Percentiles rank a stretch among this genome's conserved stretches.
Conservation (phyloP, 192 early-diverging fungal species). For the Haplosporangium gracile region DNA sequence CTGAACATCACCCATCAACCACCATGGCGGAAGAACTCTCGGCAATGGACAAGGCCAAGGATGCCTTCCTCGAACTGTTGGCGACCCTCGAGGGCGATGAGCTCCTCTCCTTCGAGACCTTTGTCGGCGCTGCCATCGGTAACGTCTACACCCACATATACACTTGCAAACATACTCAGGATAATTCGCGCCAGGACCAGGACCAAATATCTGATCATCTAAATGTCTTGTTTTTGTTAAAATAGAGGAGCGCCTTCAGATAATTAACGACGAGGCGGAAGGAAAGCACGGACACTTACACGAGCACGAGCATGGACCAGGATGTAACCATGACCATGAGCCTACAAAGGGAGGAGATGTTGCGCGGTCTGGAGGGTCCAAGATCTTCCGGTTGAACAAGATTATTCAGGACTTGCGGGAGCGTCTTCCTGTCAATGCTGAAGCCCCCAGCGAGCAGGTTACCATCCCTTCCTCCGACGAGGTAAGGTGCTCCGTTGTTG, state of each 20-base stretch:
- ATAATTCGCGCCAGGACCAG: not conserved
- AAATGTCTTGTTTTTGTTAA: not conserved
- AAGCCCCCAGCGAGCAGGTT: slow-evolving; percentile 64
- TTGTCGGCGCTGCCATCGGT: slow-evolving; percentile 53
- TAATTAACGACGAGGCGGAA: slow-evolving; percentile 38
- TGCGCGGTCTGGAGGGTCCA: slow-evolving; percentile 39
- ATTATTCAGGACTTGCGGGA: slow-evolving; percentile 67
- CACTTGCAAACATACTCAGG: not conserved
- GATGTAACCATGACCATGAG: slow-evolving; percentile 39
- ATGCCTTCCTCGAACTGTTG: slow-evolving; percentile 40
- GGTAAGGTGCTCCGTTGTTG: slow-evolving; percentile 23
- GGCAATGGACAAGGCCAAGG: slow-evolving; percentile 47
- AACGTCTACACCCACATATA: not conserved
- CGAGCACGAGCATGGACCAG: slow-evolving; percentile 41
- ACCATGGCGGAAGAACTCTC: slow-evolving; percentile 29
- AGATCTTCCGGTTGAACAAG: slow-evolving; percentile 56
- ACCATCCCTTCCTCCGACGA: slow-evolving; percentile 61
- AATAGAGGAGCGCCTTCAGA: slow-evolving; percentile 45
- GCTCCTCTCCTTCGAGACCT: slow-evolving; percentile 53
- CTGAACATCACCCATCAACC: not conserved
- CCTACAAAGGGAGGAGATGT: slow-evolving; percentile 13
- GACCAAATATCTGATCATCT: not conserved
- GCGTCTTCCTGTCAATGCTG: slow-evolving; percentile 64
- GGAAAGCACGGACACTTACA: slow-evolving; percentile 3
- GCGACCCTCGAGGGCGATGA: slow-evolving; percentile 49